phyloP scores from a whole-genome alignment of 202 grass and related monocot species.

The Setaria italica region DNA sequence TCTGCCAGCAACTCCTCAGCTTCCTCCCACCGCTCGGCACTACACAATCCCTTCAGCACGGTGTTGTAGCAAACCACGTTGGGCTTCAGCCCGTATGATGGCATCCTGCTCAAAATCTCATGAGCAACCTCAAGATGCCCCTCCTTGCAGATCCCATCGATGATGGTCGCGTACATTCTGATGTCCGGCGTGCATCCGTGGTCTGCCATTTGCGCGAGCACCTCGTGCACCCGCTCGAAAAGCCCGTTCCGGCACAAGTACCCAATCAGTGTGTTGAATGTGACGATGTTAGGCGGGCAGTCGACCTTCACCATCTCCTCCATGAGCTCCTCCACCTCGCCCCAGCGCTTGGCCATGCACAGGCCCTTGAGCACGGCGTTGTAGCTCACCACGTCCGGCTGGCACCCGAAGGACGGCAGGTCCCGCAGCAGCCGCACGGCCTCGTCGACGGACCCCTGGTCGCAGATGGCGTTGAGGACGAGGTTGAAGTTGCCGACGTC shows the following conservation, averaged over 20 bases:
- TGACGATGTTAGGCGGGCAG: conserved; percentile 62
- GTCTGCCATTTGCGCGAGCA: conserved; percentile 57
- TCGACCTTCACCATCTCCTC: conserved; percentile 54
- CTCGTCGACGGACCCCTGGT: conserved; percentile 60
- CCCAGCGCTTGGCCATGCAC: conserved; percentile 66
- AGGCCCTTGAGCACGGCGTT: conserved; percentile 64
- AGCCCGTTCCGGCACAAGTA: conserved; percentile 58
- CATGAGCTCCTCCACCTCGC: conserved; percentile 59
- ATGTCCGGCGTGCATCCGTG: conserved; percentile 61
- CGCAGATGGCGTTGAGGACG: conserved; percentile 61
- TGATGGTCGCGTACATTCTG: conserved; percentile 64
- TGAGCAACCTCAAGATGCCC: conserved; percentile 62
- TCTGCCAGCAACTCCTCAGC: conserved; percentile 44
- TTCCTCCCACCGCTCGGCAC: conserved; percentile 42
- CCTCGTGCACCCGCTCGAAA: conserved; percentile 53
- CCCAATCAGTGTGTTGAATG: conserved; percentile 69
- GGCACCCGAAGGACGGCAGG: conserved; percentile 51
- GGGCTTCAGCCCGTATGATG: conserved; percentile 62
- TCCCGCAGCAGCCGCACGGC: conserved; percentile 53
- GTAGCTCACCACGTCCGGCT: conserved; percentile 60
- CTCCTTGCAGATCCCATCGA: conserved; percentile 71
- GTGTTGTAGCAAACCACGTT: conserved; percentile 73
- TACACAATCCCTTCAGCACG: conserved; percentile 54
- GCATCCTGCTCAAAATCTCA: conserved; percentile 66
- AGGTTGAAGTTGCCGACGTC: conserved; percentile 71